phyloP scores from a whole-genome alignment of 768 basidiomycete species.

The Suillus ampliporus region DNA sequence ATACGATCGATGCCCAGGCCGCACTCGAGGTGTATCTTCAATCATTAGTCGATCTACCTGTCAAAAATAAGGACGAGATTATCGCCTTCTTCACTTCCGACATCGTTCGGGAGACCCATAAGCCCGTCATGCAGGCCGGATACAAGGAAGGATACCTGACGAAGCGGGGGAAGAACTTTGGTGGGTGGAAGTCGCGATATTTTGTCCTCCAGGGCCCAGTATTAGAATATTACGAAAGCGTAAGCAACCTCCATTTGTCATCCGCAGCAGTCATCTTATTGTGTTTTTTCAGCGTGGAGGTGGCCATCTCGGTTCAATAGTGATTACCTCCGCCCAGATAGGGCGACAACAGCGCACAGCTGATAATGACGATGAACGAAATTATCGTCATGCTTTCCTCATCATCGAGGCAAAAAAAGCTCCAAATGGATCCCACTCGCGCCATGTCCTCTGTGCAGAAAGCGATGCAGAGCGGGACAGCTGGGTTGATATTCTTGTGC shows the following conservation, averaged over 20 bases:
- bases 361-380: constrained; percentile 80
- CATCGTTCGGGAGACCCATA: constrained; percentile 75
- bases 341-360: constrained; percentile 86
- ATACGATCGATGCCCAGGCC: constrained; percentile 45
- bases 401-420: constrained; percentile 89
- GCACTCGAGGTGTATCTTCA: constrained; percentile 88
- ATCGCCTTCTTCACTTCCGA: constrained; percentile 94
- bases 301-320: constrained; percentile 87
- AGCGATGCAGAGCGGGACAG: constrained; percentile 91
- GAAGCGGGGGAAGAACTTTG: constrained; percentile 96
- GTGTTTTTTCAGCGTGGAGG: constrained; percentile 75
- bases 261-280: constrained; percentile 19
- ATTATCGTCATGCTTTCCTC: constrained; percentile 96
- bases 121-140: constrained; percentile 78
- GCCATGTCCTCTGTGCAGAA: constrained; percentile 96
- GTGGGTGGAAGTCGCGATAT: constrained; percentile 96
- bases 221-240: constrained; percentile 94
- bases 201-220: constrained; percentile 92
- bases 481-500: constrained; percentile 94
- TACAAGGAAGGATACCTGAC: constrained; percentile 97
- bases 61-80: constrained; percentile 88
- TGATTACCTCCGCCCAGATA: constrained; percentile 92
- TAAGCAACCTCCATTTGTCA: constrained; percentile 51
- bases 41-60: constrained; percentile 77
- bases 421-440: constrained; percentile 68